Conservation (phyloP, 2,329 filamentous ascomycete genomes). For the Paecilomyces formosus region DNA sequence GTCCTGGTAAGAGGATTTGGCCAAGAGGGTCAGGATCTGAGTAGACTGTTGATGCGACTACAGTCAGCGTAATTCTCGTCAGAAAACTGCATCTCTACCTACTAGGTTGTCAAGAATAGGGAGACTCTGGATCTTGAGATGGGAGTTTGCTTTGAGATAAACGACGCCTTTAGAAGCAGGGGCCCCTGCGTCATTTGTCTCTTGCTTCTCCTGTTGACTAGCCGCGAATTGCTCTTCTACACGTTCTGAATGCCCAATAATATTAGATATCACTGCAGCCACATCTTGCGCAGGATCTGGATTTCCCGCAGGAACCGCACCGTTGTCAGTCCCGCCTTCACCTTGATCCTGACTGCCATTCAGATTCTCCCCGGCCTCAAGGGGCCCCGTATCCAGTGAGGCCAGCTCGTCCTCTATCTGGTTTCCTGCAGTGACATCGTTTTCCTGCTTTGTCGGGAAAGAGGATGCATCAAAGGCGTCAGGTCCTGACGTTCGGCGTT, state of each 20-base stretch:
- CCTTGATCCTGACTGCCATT: constrained; percentile 15
- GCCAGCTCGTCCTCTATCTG: constrained; percentile 30
- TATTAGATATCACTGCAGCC: constrained; percentile 33
- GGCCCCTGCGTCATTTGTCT: constrained; percentile 19
- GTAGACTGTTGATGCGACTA: constrained; percentile 38
- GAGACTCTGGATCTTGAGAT: constrained; percentile 52
- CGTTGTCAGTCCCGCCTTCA: constrained; percentile 11
- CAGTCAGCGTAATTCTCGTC: constrained; percentile 5
- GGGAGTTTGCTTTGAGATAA: constrained; percentile 36
- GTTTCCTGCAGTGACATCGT: constrained; percentile 20
- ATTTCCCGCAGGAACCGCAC: constrained; percentile 12
- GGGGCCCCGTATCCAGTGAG: constrained; percentile 22
- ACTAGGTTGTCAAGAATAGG: constrained; percentile 56
- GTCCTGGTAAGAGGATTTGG: constrained; percentile 50
- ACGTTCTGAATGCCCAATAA: constrained; percentile 36
- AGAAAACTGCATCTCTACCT: constrained; percentile 16
- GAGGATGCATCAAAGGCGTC: constrained; percentile 15
- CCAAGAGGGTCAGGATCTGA: constrained; percentile 51
- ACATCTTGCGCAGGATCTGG: constrained; percentile 26
- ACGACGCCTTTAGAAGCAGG: constrained; percentile 21
- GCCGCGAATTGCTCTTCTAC: constrained; percentile 32
- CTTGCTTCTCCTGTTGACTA: constrained; percentile 22
- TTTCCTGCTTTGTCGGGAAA: constrained; percentile 9
- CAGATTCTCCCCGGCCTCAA: constrained; percentile 17
- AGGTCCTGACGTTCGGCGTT: constrained; percentile 26